A percentile compares a stretch with the other conserved stretches of the same genome.
These are phyloP conservation scores for Deinandra increscens DNA, from an alignment of 129 eudicot species.

Conservation along the genomic window DNA sequence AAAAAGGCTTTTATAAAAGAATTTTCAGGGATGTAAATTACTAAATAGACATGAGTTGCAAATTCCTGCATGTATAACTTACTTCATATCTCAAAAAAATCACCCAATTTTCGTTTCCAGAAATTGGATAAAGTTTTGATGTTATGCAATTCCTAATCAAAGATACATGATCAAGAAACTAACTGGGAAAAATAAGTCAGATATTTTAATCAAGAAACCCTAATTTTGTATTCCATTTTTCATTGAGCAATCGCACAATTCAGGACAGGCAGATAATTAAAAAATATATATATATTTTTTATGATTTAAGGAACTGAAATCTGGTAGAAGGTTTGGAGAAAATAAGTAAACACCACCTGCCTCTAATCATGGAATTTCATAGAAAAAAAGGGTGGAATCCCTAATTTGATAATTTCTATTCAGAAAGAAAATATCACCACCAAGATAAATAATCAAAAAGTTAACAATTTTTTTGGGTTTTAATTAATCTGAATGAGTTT, in stretches of 20 bases:
- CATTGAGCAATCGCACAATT: neutral
- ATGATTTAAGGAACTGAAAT: neutral
- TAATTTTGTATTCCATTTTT: neutral
- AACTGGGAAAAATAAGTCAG: neutral
- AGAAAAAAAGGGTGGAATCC: neutral
- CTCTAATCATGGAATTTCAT: neutral
- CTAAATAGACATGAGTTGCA: constrained; percentile 23
- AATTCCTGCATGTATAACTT: constrained; percentile 20
- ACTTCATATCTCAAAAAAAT: constrained; percentile 15
- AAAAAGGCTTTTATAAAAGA: constrained; percentile 22
- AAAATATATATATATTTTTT: neutral
- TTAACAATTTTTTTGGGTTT: neutral
- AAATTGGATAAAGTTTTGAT: neutral
- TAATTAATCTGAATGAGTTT: constrained; percentile 14
- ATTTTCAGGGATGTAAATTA: constrained; percentile 24
- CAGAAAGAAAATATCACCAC: neutral
- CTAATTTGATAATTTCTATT: neutral
- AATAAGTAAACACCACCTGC: constrained; percentile 12
- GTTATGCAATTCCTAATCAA: neutral
- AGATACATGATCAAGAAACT: constrained; percentile 7
- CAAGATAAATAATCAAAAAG: neutral
- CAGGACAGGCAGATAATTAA: neutral
- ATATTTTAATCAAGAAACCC: constrained; percentile 2
- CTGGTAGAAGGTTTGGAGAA: neutral
- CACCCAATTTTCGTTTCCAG: neutral